phyloP scores from a whole-genome alignment of 805 yeast genomes.

The Saccharomycopsis microspora region DNA sequence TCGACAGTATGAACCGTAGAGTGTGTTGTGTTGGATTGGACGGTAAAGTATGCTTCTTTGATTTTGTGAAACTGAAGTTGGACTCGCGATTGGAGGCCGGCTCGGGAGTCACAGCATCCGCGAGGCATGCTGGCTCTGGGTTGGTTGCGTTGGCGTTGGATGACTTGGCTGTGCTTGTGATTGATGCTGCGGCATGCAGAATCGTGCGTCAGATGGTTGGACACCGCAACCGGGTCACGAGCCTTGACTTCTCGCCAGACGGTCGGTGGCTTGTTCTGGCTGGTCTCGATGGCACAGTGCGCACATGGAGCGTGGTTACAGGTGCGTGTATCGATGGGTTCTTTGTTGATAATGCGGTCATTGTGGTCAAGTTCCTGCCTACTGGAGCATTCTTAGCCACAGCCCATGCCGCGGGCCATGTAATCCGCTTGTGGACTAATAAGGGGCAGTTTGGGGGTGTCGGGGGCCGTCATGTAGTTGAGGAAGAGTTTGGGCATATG shows the following conservation, averaged over 20 bases:
- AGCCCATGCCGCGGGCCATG: slow-evolving; percentile 81
- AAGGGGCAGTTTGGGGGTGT: slow-evolving; percentile 72
- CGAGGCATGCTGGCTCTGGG: slow-evolving; percentile 74
- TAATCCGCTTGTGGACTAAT: slow-evolving; percentile 88
- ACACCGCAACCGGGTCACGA: slow-evolving; percentile 78
- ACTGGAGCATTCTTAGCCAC: slow-evolving; percentile 87
- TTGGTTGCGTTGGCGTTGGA: slow-evolving; percentile 79
- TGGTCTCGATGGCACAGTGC: slow-evolving; percentile 72
- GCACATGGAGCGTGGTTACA: slow-evolving; percentile 97
- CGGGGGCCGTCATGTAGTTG: slow-evolving; percentile 57
- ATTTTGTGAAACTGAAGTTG: slow-evolving; percentile 61
- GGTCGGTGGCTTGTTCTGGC: slow-evolving; percentile 91
- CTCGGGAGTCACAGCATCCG: slow-evolving; percentile 68
- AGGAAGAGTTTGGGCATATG: slow-evolving; percentile 52
- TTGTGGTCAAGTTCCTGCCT: slow-evolving; percentile 76
- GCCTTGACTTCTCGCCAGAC: slow-evolving; percentile 84
- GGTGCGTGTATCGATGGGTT: slow-evolving; percentile 96
- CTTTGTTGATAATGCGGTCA: slow-evolving; percentile 59
- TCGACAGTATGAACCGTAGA: slow-evolving; percentile 83
- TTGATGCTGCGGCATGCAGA: slow-evolving; percentile 72
- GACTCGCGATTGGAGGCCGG: slow-evolving; percentile 57
- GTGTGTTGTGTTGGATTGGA: slow-evolving; percentile 85
- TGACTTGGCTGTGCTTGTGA: slow-evolving; percentile 70
- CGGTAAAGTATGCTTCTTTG: slow-evolving; percentile 79
- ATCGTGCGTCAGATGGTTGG: slow-evolving; percentile 85